Evolutionary conservation across 495 filamentous ascomycete genomes (phyloP).

Genomic region (Penicillium dipodomyicola): DNA sequence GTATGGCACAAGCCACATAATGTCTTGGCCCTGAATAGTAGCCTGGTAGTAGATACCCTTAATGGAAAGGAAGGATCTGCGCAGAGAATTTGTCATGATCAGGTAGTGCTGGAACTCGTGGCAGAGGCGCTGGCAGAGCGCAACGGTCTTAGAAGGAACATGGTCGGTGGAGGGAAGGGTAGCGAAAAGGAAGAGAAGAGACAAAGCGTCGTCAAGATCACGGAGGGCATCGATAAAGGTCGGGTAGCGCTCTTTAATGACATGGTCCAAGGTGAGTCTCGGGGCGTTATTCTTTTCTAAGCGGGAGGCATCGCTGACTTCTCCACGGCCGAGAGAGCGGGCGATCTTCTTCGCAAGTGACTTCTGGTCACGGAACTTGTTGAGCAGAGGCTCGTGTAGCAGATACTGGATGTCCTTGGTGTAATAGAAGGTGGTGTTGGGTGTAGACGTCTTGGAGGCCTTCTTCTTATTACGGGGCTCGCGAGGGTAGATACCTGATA

Average conservation of each 20-base stretch:
- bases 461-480: conserved; percentile 97
- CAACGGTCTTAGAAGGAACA: conserved; percentile 89
- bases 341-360: conserved; percentile 94
- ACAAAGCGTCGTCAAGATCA: conserved; percentile 94
- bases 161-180: conserved; percentile 86
- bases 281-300: conserved; percentile 84
- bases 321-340: conserved; percentile 82
- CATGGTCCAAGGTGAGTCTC: conserved; percentile 85
- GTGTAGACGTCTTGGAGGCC: conserved; percentile 83
- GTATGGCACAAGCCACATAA: conserved; percentile 96
- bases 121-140: conserved; percentile 84
- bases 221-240: conserved; percentile 93
- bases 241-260: conserved; percentile 96
- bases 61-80: conserved; percentile 95
- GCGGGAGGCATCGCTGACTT: conserved; percentile 79
- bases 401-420: conserved; percentile 98
- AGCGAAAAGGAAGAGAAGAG: conserved; percentile 94
- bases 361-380: conserved; percentile 97
- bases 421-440: conserved; percentile 97
- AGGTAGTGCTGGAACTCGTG: conserved; percentile 97
- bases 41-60: conserved; percentile 99
- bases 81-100: conserved; percentile 82
- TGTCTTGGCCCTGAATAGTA: conserved; percentile 95
- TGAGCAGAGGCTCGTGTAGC: conserved; percentile 91
- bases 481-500: conserved; percentile 84